Conservation (phyloP, 495 filamentous ascomycete species). For the Peziza echinospora region DNA sequence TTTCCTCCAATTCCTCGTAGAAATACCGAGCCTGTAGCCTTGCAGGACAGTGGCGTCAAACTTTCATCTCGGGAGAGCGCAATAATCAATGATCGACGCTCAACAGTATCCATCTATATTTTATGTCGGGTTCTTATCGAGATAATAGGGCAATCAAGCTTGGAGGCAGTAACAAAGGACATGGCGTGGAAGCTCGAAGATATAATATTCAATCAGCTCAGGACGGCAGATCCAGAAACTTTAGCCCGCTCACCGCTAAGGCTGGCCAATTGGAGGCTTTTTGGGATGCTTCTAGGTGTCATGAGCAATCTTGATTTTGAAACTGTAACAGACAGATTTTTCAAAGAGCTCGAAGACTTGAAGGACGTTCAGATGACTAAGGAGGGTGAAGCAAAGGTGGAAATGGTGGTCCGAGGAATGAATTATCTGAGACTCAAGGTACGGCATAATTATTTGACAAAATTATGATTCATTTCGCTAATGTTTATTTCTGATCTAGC, state of each 20-base stretch:
- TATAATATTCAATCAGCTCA: constrained; percentile 84
- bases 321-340: constrained; percentile 59
- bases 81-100: constrained; percentile 41
- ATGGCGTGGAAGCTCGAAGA: constrained; percentile 81
- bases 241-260: constrained; percentile 56
- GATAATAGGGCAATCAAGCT: constrained; percentile 71
- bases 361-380: constrained; percentile 34
- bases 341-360: constrained; percentile 52
- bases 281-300: constrained; percentile 70
- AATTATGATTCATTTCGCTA: constrained; percentile 3
- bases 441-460: constrained; percentile 7
- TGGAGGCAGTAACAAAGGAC: constrained; percentile 59
- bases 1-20: constrained; percentile 12
- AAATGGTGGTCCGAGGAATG: constrained; percentile 76
- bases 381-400: constrained; percentile 58
- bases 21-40: constrained; percentile 15
- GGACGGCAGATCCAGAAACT: constrained; percentile 64
- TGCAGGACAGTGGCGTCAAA: constrained; percentile 6
- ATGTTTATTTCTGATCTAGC: constrained; percentile 9
- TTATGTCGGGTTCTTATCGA: constrained; percentile 85
- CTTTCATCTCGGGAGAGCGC: background rate
- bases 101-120: constrained; percentile 81
- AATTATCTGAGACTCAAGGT: constrained; percentile 57
- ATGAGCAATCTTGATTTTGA: constrained; percentile 86
- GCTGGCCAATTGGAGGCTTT: constrained; percentile 85